These are phyloP conservation scores for Pseudogymnoascus sp. DNA, from an alignment of 2,329 filamentous ascomycete genomes.

Conservation along the genomic window DNA sequence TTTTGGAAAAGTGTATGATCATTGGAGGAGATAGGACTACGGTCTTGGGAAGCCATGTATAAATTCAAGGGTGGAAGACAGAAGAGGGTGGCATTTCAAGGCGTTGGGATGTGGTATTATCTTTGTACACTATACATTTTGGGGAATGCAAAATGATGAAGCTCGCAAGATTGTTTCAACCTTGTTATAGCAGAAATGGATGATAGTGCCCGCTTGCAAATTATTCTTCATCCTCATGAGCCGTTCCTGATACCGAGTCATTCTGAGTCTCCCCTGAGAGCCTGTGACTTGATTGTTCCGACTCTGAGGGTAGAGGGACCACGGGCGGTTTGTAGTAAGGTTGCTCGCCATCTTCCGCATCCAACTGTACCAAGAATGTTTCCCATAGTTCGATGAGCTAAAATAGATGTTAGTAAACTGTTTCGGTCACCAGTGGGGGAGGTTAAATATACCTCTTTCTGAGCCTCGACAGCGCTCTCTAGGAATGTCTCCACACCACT, in stretches of 20 bases:
- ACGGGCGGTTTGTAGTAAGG: constrained; percentile 60
- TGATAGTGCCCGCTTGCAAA: constrained; percentile 1
- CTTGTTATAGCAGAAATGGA: constrained; percentile 8
- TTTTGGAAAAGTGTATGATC: constrained; percentile 6
- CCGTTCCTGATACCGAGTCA: constrained; percentile 17
- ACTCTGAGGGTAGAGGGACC: constrained; percentile 45
- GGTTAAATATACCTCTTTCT: constrained; percentile 74
- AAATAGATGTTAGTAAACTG: constrained; percentile 13
- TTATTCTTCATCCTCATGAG: constrained; percentile 19
- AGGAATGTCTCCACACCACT: constrained; percentile 95
- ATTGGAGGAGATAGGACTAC: background rate
- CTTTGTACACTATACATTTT: constrained; percentile 9
- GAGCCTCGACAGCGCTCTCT: constrained; percentile 93
- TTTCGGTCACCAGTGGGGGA: background rate
- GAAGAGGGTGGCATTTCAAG: constrained; percentile 5
- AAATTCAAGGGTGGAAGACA: constrained; percentile 20
- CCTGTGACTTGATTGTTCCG: constrained; percentile 53
- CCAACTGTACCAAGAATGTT: constrained; percentile 92
- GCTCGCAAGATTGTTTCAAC: constrained; percentile 13
- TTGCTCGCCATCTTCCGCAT: constrained; percentile 80
- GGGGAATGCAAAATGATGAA: background rate
- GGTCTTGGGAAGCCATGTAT: constrained; percentile 24
- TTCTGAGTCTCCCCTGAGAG: constrained; percentile 20
- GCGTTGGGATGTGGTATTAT: constrained; percentile 10
- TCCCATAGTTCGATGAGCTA: constrained; percentile 86